Base-by-base conservation (phyloP, 1,139 yeast species). In the Trichomonascaceae sp. region DNA sequence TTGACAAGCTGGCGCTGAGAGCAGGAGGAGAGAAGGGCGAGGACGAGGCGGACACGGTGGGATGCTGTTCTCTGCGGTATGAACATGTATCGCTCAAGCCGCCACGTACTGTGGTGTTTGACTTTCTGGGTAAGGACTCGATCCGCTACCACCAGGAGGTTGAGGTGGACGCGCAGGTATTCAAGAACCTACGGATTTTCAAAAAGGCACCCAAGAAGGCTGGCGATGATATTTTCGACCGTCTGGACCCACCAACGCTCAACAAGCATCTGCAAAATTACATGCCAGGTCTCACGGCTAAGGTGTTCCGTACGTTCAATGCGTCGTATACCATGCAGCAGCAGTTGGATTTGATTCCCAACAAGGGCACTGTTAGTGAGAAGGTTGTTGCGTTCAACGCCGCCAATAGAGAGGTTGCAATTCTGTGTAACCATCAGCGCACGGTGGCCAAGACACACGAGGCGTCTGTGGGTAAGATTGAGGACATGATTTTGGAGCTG, bases 21-120 rank as follows among this genome's bases (percentile, higher is more conserved):
- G 97, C 97, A 0, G 97, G 97, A 54, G 96, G 96, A 47, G 97
- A 89, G 59, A 87, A 87, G 56, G 82, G 92, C 13, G 97, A 87
- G 6, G 97, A 89, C 49, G 96, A 87, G 54, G 97, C 97, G 2
- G 98, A 89, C 55, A 87, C 98, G 1, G 98, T 87, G 30, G 98
- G 98, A 30, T 87, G 98, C 60, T 87, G 97, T 59, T 87, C 97
- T 1, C 67, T 87, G 44, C 64, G 97, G 47, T 87, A 64, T 49
- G 97, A 87, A 53, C 97, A 87, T 56, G 71, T 87, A 30, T 78
- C 92, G 1, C 64, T 87, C 40, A 73, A 72, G 46, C 94, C 94
- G 2, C 96, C 96, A 8, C 75, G 75, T 47, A 78, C 69, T 13
- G 96, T 87, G 13, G 70, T 80, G n/a, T 85, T 87, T 60, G 97